phyloP scores from a whole-genome alignment of 2,329 filamentous ascomycete species.

The Fusarium sp. region DNA sequence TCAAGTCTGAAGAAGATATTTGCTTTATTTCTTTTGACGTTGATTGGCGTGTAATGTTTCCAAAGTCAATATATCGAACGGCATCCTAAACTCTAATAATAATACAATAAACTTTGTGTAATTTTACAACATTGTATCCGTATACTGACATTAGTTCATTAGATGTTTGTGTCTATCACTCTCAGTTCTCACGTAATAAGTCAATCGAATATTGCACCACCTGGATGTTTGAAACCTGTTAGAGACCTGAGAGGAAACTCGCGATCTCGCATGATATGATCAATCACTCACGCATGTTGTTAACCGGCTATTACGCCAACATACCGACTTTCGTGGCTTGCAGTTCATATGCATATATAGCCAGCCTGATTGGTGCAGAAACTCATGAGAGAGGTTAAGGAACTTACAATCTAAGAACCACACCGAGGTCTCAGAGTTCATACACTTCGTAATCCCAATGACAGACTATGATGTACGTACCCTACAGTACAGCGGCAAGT shows the following conservation, averaged over 20 bases:
- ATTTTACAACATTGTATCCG: too few species aligned
- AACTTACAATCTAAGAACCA: neutral
- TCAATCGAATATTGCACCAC: neutral
- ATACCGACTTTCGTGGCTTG: too few species aligned
- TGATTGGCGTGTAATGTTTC: neutral
- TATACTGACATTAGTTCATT: neutral
- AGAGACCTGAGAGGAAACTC: conserved; percentile 4
- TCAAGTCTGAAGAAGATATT: too few species aligned
- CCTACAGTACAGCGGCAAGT: neutral
- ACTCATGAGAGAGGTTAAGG: neutral
- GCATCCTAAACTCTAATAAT: neutral
- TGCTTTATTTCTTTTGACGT: too few species aligned
- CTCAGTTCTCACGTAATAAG: neutral
- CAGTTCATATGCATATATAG: neutral
- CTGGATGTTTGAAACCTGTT: neutral
- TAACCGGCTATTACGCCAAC: neutral
- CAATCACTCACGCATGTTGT: conserved; percentile 1
- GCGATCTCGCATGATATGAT: conserved; percentile 15
- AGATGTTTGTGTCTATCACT: neutral
- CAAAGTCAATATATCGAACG: neutral
- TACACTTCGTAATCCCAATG: neutral
- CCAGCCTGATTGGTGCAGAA: neutral
- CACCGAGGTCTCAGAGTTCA: neutral
- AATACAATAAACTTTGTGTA: neutral
- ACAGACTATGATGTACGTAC: neutral